Evolutionary conservation across 1,284 basidiomycete species (phyloP).

Genomic region (Ceratobasidium sp.): DNA sequence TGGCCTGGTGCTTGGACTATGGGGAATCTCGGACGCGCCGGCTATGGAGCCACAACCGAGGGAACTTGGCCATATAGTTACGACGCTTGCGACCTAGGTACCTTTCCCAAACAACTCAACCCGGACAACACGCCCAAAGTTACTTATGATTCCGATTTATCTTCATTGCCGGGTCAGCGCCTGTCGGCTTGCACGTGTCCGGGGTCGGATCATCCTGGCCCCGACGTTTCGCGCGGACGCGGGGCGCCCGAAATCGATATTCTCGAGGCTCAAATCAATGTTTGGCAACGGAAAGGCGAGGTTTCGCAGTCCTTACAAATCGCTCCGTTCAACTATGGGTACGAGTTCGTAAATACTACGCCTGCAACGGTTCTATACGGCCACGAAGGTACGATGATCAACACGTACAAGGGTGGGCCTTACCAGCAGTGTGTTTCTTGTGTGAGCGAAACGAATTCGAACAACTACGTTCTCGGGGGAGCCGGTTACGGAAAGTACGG

Average conservation of each 20-base stretch:
- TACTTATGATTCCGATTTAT: constrained; percentile 53
- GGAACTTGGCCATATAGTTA: constrained; percentile 80
- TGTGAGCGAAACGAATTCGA: constrained; percentile 65
- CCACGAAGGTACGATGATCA: constrained; percentile 63
- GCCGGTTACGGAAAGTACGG: constrained; percentile 67
- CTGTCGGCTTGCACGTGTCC: constrained; percentile 66
- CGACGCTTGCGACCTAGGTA: constrained; percentile 81
- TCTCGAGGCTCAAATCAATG: constrained; percentile 67
- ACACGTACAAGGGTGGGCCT: constrained; percentile 77
- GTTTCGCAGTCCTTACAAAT: constrained; percentile 83
- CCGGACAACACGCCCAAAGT: constrained; percentile 69
- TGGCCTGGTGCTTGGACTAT: constrained; percentile 72
- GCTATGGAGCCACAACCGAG: constrained; percentile 75
- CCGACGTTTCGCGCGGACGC: constrained; percentile 61
- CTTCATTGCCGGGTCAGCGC: constrained; percentile 66
- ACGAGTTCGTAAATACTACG: constrained; percentile 66
- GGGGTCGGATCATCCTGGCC: constrained; percentile 72
- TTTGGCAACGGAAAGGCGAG: constrained; percentile 58
- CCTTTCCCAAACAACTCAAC: constrained; percentile 59
- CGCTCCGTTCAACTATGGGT: constrained; percentile 81
- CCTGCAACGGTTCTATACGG: constrained; percentile 67
- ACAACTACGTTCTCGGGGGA: constrained; percentile 63
- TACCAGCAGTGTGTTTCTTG: constrained; percentile 85
- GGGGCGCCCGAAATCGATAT: constrained; percentile 71
- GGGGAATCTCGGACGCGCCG: constrained; percentile 77